Evolutionary conservation across 2,329 filamentous ascomycete species (phyloP).

Genomic region (Raffaelea albimanens): DNA sequence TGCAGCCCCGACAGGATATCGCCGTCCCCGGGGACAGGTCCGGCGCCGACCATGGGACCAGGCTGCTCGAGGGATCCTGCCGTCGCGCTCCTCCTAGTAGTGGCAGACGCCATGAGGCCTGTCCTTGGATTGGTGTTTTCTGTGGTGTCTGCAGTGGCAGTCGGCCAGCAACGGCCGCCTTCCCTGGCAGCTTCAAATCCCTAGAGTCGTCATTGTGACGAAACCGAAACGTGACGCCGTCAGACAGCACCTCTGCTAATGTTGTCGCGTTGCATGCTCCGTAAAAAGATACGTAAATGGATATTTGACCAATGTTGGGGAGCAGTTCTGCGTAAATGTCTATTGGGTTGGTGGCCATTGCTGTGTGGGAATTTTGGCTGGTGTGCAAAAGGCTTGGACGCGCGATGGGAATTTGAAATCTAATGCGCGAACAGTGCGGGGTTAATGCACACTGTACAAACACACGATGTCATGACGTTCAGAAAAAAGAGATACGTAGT

Average conservation of each 20-base stretch:
- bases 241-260: constrained; percentile 30
- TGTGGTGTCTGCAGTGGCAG: constrained; percentile 15
- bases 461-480: too few species aligned
- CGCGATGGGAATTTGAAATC: too few species aligned
- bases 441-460: too few species aligned
- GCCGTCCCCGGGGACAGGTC: constrained; percentile 29
- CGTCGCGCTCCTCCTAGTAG: not conserved
- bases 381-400: too few species aligned
- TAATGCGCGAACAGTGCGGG: too few species aligned
- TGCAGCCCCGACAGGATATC: constrained; percentile 34
- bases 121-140: constrained; percentile 26
- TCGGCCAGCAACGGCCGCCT: constrained; percentile 20
- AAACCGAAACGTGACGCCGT: constrained; percentile 36
- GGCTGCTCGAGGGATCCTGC: not conserved
- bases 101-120: constrained; percentile 42
- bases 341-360: constrained; percentile 1
- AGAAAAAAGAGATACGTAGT: too few species aligned
- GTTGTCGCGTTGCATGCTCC: constrained; percentile 33
- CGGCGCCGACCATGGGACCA: constrained; percentile 45
- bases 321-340: constrained; percentile 56
- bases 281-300: constrained; percentile 43
- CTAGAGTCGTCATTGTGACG: constrained; percentile 31
- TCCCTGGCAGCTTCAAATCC: constrained; percentile 33
- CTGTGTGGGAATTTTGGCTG: not conserved
- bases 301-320: constrained; percentile 54